Percentiles rank a stretch among this genome's conserved stretches.
Evolutionary conservation across 2,329 filamentous ascomycete genomes (phyloP).

Genomic region (Penicillium sp.): DNA sequence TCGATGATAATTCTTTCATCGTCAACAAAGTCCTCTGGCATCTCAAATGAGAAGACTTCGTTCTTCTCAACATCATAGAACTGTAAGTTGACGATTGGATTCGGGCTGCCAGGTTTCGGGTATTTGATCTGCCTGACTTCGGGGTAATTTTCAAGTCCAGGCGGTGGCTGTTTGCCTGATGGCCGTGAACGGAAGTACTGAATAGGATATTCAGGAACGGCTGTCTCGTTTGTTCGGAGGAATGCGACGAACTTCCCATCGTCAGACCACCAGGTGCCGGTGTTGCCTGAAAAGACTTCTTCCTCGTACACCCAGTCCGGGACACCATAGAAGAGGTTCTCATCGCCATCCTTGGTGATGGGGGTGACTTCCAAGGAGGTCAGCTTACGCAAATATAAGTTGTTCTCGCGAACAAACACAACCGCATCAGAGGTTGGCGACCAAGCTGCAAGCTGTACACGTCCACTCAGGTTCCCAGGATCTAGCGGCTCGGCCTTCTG

Average conservation of each 20-base stretch:
- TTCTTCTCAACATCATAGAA: constrained; percentile 77
- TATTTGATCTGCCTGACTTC: constrained; percentile 92
- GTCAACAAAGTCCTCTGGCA: constrained; percentile 67
- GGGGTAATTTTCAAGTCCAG: constrained; percentile 78
- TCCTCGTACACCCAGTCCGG: constrained; percentile 96
- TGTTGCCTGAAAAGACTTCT: constrained; percentile 70
- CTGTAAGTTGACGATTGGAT: constrained; percentile 75
- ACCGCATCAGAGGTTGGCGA: constrained; percentile 77
- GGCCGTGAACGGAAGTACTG: constrained; percentile 87
- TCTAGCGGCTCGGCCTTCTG: constrained; percentile 71
- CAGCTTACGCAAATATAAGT: constrained; percentile 70
- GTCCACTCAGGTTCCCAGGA: constrained; percentile 53
- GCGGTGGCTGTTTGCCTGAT: constrained; percentile 58
- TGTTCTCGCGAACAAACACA: constrained; percentile 84
- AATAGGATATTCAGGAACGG: constrained; percentile 81
- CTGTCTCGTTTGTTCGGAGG: constrained; percentile 83
- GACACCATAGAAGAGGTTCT: constrained; percentile 85
- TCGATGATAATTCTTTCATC: constrained; percentile 85
- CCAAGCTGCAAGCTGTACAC: constrained; percentile 79
- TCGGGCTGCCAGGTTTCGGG: constrained; percentile 87
- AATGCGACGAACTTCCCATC: constrained; percentile 87
- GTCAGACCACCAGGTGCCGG: constrained; percentile 88
- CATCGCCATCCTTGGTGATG: constrained; percentile 78
- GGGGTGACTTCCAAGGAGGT: constrained; percentile 53
- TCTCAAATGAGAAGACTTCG: constrained; percentile 70